Evolutionary conservation across 805 yeast species (phyloP).

Genomic region (Grigorovia jiainica): DNA sequence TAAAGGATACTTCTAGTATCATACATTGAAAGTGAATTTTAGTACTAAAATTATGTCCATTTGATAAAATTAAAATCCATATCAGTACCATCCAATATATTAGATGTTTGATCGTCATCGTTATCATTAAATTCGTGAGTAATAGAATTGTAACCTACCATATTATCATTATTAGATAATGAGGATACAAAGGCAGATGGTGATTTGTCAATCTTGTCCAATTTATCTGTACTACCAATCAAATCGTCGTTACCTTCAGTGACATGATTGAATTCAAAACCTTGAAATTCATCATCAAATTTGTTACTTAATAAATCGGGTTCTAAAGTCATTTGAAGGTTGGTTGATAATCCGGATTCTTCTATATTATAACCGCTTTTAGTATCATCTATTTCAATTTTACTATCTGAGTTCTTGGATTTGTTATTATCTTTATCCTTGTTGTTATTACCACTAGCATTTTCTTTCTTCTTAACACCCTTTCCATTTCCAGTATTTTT

Average conservation of each 20-base stretch:
- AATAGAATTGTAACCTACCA: not conserved
- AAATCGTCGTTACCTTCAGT: not conserved
- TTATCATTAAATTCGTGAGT: not conserved
- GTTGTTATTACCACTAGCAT: not conserved
- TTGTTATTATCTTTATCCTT: not conserved
- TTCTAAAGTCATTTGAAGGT: not conserved
- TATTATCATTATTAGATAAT: not conserved
- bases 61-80: conserved; percentile 20
- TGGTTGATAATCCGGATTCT: not conserved
- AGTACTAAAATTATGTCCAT: conserved; percentile 10
- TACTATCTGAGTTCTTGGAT: not conserved
- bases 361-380: not conserved
- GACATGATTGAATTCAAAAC: not conserved
- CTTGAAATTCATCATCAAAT: conserved; percentile 1
- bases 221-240: not conserved
- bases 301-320: not conserved
- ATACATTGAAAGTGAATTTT: no score
- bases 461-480: not conserved
- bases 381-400: no score
- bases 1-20: no score
- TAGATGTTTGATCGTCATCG: conserved; percentile 2
- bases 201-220: not conserved
- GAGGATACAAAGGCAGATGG: not conserved
- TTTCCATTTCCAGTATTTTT: not conserved
- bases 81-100: conserved; percentile 15